Base-by-base conservation (phyloP, 331 rosid species). In the Ulmus americana region DNA sequence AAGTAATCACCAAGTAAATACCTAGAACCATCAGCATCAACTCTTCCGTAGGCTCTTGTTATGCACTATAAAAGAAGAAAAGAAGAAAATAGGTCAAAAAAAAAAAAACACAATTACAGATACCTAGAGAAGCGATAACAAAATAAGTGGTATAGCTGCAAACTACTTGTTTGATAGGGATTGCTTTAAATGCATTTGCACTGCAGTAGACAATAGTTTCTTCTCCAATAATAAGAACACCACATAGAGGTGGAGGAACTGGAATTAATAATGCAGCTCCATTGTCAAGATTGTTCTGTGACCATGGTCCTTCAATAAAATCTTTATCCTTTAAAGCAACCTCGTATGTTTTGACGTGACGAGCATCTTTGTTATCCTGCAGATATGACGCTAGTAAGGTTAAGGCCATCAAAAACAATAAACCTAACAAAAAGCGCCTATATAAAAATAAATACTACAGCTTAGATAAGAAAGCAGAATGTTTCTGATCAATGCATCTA, bases 331-430 rank as follows among this genome's bases (percentile, higher is more conserved):
- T 90, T 75, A 94, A 80, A 65, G 95, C 90, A 71, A 94, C 99
- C 78, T 90, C 99, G 14, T 94, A 94, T 12, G 99, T 94, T 84
- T 94, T 90, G 52, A 84, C 96, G 81, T 94, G 99, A 59, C 97
- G 95, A 35, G 91, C 96, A 78, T 90, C 99, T 84, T 87, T 94
- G 75, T 90, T 94, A 78, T 90, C 97, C 99, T 94, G 99, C 39
- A 79, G 63, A 52, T 18, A 11, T 43, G 18, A 65, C 43, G 22
- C 48, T 3, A 47, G 60, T 57, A 48, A 62, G 61, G 28, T 14
- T 57, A 48, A 62, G 61, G 28, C 28, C 8, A 63, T 10, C 0
- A 13, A 40, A 46, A 35, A 39, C 10, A 44, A 8, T 18, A 39
- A 53, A 16, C 41, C 8, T 13, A 10, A 58, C 38, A 20, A 20